Evolutionary conservation across 148 eudicot genomes (phyloP), one percentile per base, ranked within the genome.

Genomic region (Pouteria glomerata): DNA sequence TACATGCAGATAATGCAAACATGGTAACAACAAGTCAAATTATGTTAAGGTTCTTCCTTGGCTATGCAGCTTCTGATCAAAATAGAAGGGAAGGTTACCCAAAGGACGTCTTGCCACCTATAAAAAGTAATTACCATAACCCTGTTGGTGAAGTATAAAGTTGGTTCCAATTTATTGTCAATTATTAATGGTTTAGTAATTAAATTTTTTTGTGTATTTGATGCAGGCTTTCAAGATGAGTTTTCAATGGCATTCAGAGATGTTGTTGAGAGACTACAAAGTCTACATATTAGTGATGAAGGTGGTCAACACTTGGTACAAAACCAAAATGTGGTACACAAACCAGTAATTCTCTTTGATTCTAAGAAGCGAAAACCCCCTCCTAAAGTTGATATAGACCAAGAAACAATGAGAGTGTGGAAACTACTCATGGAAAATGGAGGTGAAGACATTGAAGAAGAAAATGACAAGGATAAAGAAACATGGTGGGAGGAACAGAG

Each of bases 401-500:
- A 44, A 0, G 74, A 75, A 78, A 71, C 78, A n/a, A 14, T 59
- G 66, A 74, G 78, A 51, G 73, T 70, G n/a, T 81, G 76, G 78
- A 78, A 81, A 33, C 48, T 66, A 10, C 26, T 81, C 60, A 71
- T 55, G 74, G 79, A 62, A 12, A 63, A 66, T 27, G 76, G 37
- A 30, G 42, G 51, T 68, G 73, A 68, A 39, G 58, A 19, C 53
- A n/a, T 53, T 62, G 79, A 74, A 27, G 73, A 75, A 53, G 70
- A 72, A 50, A 48, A 4, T 1, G 76, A 61, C 18, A 30, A 47
- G 27, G 83, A 76, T 15, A 79, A 69, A 21, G 55, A 71, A 8
- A 77, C 73, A 70, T 80, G 62, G 68, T 83, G 86, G 86, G 70
- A 74, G 29, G 73, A 73, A 24, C 52, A 79, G 37, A 77, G 81